phyloP scores from a whole-genome alignment of 2,329 filamentous ascomycete genomes.

The Cladophialophora psammophila region DNA sequence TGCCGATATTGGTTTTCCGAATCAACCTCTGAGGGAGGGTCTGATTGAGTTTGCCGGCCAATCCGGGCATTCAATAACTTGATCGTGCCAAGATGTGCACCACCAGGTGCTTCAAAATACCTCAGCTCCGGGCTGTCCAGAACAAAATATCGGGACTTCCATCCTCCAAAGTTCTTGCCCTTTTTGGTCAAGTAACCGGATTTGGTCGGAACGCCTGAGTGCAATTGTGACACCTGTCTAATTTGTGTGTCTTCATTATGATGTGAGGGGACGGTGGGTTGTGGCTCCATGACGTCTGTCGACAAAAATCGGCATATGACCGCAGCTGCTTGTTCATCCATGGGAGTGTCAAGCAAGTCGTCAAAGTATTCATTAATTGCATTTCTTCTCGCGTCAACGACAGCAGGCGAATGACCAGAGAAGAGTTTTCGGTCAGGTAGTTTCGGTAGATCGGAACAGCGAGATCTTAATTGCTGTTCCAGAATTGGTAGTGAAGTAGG shows the following conservation, averaged over 20 bases:
- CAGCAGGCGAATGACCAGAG: conserved; percentile 89
- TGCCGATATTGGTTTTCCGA: conserved; percentile 94
- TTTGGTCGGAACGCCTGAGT: conserved; percentile 73
- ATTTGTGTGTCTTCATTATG: conserved; percentile 28
- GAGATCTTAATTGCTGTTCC: conserved; percentile 80
- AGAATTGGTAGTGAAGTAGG: conserved; percentile 79
- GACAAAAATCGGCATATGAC: conserved; percentile 89
- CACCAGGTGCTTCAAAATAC: conserved; percentile 91
- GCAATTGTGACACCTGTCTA: conserved; percentile 50
- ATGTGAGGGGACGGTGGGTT: conserved; percentile 45
- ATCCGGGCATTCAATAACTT: conserved; percentile 91
- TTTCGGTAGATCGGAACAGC: conserved; percentile 73
- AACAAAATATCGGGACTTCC: conserved; percentile 84
- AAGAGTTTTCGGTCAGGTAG: conserved; percentile 88
- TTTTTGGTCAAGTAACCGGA: conserved; percentile 95
- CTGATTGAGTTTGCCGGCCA: conserved; percentile 72
- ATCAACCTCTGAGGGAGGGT: conserved; percentile 67
- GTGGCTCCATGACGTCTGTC: conserved; percentile 65
- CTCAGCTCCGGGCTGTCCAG: conserved; percentile 75
- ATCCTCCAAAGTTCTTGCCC: conserved; percentile 98
- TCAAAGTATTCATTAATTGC: conserved; percentile 88
- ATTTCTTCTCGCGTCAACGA: conserved; percentile 82
- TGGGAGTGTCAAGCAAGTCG: conserved; percentile 78
- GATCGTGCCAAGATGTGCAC: conserved; percentile 89
- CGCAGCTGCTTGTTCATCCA: conserved; percentile 77